Conservation (phyloP, 305 asterid species). For the Nicotiana rustica region DNA sequence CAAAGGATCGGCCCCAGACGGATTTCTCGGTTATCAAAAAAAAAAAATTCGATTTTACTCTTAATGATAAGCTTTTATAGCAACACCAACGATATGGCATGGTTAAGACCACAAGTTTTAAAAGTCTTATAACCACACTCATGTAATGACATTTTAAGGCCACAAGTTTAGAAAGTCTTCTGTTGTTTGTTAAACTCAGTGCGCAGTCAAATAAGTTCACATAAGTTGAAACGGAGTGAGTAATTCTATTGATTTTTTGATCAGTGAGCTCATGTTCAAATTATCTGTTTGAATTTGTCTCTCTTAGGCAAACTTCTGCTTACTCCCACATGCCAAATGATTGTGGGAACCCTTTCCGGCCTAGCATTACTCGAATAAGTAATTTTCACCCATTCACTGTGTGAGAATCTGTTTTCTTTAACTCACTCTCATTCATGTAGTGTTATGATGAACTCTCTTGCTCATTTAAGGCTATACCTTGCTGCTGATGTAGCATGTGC, state of each 20-base stretch:
- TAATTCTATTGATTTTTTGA: not conserved
- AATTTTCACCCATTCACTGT: not conserved
- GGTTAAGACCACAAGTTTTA: too few species aligned
- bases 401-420: not conserved
- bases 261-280: not conserved
- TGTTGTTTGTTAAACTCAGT: too few species aligned
- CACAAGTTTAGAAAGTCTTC: too few species aligned
- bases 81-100: too few species aligned
- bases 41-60: too few species aligned
- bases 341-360: not conserved
- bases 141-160: too few species aligned
- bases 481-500: not conserved
- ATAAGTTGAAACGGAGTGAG: too few species aligned
- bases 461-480: not conserved
- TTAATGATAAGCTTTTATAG: too few species aligned
- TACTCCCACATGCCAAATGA: not conserved
- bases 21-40: too few species aligned
- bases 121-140: too few species aligned
- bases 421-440: not conserved
- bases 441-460: not conserved
- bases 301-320: not conserved
- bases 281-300: not conserved
- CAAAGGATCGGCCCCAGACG: too few species aligned
- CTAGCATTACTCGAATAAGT: not conserved
- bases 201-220: too few species aligned